Conservation (phyloP, 176 grass and related monocot genomes). For the Lolium perenne region DNA sequence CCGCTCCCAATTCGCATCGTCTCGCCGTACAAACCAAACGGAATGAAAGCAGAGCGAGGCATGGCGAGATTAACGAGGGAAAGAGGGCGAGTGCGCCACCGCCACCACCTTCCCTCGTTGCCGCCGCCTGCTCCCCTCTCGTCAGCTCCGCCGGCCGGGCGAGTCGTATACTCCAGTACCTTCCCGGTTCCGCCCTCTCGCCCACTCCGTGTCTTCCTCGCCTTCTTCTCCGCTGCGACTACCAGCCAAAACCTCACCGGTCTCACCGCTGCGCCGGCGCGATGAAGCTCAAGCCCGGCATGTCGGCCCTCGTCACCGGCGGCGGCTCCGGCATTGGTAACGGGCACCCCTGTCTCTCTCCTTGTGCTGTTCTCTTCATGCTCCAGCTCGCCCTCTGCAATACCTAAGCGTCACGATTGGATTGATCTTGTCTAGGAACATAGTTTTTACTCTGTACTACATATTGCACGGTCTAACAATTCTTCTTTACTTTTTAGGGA, state of each 20-base stretch:
- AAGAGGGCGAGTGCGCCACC: background rate
- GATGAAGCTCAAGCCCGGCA: constrained; percentile 89
- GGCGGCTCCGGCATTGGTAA: constrained; percentile 89
- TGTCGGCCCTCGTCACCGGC: constrained; percentile 94
- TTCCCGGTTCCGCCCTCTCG: background rate
- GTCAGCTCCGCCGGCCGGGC: constrained; percentile 32
- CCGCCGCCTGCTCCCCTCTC: constrained; percentile 17
- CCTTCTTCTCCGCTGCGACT: background rate
- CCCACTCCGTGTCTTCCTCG: background rate
- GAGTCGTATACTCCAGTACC: constrained; percentile 1
- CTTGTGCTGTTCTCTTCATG: background rate
- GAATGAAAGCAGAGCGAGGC: background rate
- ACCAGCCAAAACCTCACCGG: background rate
- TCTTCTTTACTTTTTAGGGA: constrained; percentile 59
- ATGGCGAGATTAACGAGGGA: constrained; percentile 4
- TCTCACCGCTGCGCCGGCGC: background rate
- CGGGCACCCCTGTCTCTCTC: background rate
- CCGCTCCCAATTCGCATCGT: background rate
- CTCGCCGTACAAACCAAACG: constrained; percentile 2
- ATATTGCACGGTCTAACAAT: background rate
- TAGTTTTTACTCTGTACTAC: constrained; percentile 3
- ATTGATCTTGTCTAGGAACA: background rate
- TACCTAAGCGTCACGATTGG: no score
- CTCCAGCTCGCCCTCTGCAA: no score
- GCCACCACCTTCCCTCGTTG: constrained; percentile 19